Conservation (phyloP, 176 grass and related monocot species). For the Ananas comosus region DNA sequence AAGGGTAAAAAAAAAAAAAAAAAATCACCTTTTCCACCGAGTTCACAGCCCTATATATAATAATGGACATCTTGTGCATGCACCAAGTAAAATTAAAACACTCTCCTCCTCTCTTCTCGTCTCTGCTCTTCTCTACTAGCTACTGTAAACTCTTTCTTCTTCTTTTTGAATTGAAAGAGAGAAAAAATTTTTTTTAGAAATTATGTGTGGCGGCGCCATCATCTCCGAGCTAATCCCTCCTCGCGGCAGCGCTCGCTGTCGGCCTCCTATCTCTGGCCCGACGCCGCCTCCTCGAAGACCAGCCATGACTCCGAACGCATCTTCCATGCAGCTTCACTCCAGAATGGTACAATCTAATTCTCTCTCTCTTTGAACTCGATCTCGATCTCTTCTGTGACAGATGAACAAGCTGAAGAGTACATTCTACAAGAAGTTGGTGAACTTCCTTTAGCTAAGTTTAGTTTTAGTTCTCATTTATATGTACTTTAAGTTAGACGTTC, state of each 20-base stretch:
- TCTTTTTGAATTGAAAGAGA: not conserved
- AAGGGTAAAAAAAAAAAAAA: no score
- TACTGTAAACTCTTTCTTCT: not conserved
- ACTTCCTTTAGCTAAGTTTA: not conserved
- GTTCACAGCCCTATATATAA: no score
- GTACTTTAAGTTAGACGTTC: no score
- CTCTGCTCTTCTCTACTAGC: not conserved
- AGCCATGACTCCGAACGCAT: slow-evolving; percentile 14
- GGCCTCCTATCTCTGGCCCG: slow-evolving; percentile 53
- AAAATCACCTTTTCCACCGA: no score
- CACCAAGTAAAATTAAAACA: not conserved
- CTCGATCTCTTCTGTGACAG: not conserved
- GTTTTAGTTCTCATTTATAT: no score
- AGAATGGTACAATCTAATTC: slow-evolving; percentile 19
- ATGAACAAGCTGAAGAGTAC: no score
- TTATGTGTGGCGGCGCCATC: slow-evolving; percentile 88
- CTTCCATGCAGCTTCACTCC: not conserved
- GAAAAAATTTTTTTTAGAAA: not conserved
- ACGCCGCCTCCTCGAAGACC: not conserved
- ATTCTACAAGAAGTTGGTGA: not conserved
- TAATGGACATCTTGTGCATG: no score
- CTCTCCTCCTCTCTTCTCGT: not conserved
- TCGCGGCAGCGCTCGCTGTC: slow-evolving; percentile 4
- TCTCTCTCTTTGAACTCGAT: not conserved
- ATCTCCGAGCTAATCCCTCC: slow-evolving; percentile 75